Evolutionary conservation across 2,329 filamentous ascomycete genomes (phyloP).

Genomic region (Fusarium liriodendri): DNA sequence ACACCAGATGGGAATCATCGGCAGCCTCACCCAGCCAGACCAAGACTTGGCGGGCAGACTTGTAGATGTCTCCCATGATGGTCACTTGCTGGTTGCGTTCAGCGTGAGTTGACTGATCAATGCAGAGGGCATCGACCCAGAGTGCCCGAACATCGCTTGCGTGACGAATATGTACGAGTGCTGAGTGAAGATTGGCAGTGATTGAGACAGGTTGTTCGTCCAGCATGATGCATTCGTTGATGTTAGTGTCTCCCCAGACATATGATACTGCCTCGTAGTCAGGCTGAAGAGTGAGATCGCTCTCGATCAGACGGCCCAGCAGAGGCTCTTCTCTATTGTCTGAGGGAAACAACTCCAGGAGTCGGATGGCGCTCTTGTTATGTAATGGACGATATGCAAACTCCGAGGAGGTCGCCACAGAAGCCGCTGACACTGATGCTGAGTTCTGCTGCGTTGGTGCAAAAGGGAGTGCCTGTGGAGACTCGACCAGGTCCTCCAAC

Average conservation of each 20-base stretch:
- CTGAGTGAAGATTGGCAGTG: constrained; percentile 12
- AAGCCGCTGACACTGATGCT: neutral
- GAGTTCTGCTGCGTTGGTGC: neutral
- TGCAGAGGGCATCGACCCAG: constrained; percentile 10
- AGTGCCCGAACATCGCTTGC: neutral
- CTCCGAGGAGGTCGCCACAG: neutral
- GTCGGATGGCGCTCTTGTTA: constrained; percentile 10
- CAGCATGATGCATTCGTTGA: neutral
- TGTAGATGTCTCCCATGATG: constrained; percentile 29
- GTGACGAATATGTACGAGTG: constrained; percentile 4
- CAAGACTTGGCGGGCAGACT: constrained; percentile 16
- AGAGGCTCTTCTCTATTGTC: neutral
- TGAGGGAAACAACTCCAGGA: constrained; percentile 4
- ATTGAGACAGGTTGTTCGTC: neutral
- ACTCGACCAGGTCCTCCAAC: neutral
- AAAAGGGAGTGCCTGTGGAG: neutral
- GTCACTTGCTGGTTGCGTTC: constrained; percentile 28
- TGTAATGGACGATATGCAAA: neutral
- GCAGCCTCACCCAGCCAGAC: constrained; percentile 17
- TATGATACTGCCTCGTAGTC: constrained; percentile 23
- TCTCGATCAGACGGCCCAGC: neutral
- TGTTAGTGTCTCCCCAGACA: constrained; percentile 12
- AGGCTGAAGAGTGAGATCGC: constrained; percentile 20
- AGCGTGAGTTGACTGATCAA: constrained; percentile 6
- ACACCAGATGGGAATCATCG: constrained; percentile 7